Conservation (phyloP, 306 rosid species). For the Gleditsia sinensis region DNA sequence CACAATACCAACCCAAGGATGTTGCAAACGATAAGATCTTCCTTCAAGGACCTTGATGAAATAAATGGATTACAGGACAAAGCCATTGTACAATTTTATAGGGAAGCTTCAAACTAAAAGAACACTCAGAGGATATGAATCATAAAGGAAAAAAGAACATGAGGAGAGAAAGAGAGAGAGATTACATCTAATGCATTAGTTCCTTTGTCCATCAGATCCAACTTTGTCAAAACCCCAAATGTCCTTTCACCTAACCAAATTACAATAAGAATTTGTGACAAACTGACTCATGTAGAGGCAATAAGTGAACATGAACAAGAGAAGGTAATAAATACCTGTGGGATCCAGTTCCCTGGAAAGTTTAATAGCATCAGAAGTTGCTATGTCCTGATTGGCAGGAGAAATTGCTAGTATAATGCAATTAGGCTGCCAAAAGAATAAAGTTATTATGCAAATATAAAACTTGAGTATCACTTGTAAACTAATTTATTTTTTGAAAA, state of each 20-base stretch:
- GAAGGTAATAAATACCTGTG: constrained; percentile 39
- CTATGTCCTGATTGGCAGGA: constrained; percentile 81
- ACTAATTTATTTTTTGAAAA: neutral
- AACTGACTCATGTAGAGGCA: neutral
- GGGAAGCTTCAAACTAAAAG: neutral
- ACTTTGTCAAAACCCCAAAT: constrained; percentile 77
- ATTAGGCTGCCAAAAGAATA: constrained; percentile 58
- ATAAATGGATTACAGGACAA: constrained; percentile 16
- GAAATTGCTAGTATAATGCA: constrained; percentile 71
- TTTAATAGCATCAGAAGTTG: constrained; percentile 83
- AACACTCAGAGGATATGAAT: constrained; percentile 23
- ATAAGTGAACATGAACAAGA: neutral
- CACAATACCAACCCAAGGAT: constrained; percentile 96
- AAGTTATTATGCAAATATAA: neutral
- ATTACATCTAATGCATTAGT: constrained; percentile 72
- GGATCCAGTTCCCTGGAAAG: constrained; percentile 79
- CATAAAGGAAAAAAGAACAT: neutral
- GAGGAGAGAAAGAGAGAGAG: constrained; percentile 1
- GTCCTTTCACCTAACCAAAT: constrained; percentile 62
- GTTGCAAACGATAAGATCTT: constrained; percentile 88
- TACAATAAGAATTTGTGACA: neutral
- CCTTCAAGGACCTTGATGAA: constrained; percentile 84
- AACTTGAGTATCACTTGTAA: neutral
- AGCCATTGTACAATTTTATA: constrained; percentile 4
- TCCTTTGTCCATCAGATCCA: constrained; percentile 83